phyloP scores from a whole-genome alignment of 1,284 basidiomycete species.

The Tilletiaria anomala region DNA sequence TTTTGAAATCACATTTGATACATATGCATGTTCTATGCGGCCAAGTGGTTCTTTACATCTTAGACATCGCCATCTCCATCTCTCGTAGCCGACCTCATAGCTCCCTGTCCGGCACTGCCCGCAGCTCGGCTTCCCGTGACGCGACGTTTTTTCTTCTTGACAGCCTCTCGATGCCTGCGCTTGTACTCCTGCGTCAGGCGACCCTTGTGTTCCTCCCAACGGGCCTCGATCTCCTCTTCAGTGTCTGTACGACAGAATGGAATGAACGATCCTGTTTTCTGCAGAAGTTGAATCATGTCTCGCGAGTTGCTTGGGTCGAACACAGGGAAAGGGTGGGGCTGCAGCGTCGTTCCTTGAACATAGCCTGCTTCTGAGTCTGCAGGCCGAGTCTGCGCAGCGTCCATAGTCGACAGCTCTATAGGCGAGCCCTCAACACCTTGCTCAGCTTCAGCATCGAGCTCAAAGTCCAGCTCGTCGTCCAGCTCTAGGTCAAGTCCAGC shows the following conservation, averaged over 20 bases:
- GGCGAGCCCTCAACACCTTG: too few relatives aligned
- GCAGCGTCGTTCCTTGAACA: too few relatives aligned
- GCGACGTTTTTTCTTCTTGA: constrained; percentile 15
- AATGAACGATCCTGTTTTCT: neutral
- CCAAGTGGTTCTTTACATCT: too few relatives aligned
- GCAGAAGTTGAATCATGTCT: constrained; percentile 2
- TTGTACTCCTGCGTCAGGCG: constrained; percentile 21
- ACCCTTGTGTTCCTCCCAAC: constrained; percentile 14
- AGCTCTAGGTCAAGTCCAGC: too few relatives aligned
- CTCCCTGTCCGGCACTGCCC: too few relatives aligned
- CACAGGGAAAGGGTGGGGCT: too few relatives aligned
- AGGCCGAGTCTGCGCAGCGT: neutral
- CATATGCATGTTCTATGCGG: too few relatives aligned
- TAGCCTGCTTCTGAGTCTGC: too few relatives aligned
- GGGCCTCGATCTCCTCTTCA: constrained; percentile 10
- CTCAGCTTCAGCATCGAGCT: constrained; percentile 13
- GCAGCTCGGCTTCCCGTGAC: constrained; percentile 8
- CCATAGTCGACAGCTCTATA: neutral
- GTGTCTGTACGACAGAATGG: constrained; percentile 12
- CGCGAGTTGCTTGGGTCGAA: neutral
- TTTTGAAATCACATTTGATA: too few relatives aligned
- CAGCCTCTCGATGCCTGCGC: constrained; percentile 26
- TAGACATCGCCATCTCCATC: too few relatives aligned
- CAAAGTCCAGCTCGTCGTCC: constrained; percentile 13
- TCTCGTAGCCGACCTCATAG: too few relatives aligned